Evolutionary conservation across 1,284 basidiomycete species (phyloP).

Genomic region (Pholiota adiposa): DNA sequence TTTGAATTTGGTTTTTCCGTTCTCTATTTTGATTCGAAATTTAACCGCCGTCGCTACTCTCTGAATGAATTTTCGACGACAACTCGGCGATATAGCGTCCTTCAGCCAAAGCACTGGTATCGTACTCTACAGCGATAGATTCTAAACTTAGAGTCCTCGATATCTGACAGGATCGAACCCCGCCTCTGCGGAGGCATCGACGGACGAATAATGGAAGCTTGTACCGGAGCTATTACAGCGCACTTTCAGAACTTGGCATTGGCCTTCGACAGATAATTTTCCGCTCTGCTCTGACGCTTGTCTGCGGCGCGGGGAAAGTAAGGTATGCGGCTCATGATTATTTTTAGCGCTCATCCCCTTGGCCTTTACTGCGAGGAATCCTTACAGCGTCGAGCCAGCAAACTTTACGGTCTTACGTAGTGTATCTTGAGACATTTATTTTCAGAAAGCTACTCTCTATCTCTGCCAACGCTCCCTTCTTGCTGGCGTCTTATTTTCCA

Average conservation of each 20-base stretch:
- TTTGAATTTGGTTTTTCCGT: slow-evolving; percentile 1
- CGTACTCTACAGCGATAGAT: background rate
- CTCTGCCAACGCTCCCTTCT: background rate
- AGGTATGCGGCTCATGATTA: background rate
- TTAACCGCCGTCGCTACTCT: background rate
- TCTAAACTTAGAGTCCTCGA: background rate
- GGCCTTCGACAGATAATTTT: background rate
- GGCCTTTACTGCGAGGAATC: background rate
- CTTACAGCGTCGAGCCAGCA: background rate
- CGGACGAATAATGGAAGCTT: background rate
- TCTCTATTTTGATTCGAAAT: background rate
- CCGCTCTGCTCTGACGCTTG: background rate
- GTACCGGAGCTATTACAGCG: background rate
- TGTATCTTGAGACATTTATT: too few species aligned
- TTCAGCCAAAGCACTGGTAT: background rate
- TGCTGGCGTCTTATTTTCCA: background rate
- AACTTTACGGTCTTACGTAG: too few species aligned
- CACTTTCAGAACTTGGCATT: background rate
- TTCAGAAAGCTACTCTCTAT: background rate
- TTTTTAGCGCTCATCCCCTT: background rate
- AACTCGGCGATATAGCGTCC: background rate
- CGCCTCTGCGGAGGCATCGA: background rate
- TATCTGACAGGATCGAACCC: background rate
- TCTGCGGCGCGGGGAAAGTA: background rate
- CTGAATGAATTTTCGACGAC: background rate